Evolutionary conservation across 2,329 filamentous ascomycete species (phyloP), one percentile per base, ranked within the genome.

Genomic region (Scedosporium aurantiacum): DNA sequence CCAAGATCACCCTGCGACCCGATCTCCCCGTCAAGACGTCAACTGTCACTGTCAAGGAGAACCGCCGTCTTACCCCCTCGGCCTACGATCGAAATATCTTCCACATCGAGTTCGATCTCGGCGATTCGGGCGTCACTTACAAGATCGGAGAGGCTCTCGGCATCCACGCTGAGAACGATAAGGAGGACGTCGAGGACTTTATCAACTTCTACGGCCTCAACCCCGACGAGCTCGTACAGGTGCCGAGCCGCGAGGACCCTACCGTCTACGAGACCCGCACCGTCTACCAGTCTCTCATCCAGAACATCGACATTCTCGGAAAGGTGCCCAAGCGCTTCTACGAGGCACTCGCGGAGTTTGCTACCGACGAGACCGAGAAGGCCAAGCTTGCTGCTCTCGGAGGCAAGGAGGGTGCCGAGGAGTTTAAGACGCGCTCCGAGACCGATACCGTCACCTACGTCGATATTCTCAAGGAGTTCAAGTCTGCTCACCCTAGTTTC

Each of bases 11-110:
- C 60, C 84, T 99, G 47, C 89, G 94, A 60, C 94, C 94, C 10
- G 94, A 99, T 69, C 79, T 96, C 61, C 78, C 88, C 8, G 85
- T 90, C 70, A 91, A 93, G 82, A 97, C 93, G 1, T 87, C 83
- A 69, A 90, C 91, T 50, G 88, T 97, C 60, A 88, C 86, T 61
- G 92, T 99, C 74, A 91, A 95, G 79, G 94, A 97, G 79, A 97
- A 96, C 78, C 90, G 94, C 64, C 86, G 94, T 65, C 83, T 99
- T 61, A 99, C 94, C 0, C 94, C 94, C 2, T 69, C 76, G 25
- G 88, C 86, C 37, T 99, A 99, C 72, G 92, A 97, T 74, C 91
- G 94, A 68, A 97, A 99, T 81, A 97, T 99, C 75, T 99, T 99
- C 87, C 94, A 99, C 78, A 97, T 99, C 65, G 94, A 99, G 76